Evolutionary conservation across 176 grass and related monocot genomes (phyloP).

Genomic region (Musa schizocarpa): DNA sequence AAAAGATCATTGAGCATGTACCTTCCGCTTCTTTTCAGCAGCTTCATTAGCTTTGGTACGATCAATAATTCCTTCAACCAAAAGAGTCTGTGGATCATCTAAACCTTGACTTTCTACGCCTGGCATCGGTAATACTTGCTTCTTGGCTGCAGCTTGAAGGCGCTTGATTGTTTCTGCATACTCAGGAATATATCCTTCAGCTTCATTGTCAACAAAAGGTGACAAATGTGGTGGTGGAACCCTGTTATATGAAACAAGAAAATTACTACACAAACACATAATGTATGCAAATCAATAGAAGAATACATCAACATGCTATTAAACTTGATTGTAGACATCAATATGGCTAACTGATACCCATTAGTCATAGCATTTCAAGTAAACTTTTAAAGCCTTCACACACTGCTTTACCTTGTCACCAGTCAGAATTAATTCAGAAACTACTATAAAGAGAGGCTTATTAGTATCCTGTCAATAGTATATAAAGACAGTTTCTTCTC

Average conservation of each 20-base stretch:
- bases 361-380: too few relatives aligned
- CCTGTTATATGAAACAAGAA: slow-evolving; percentile 33
- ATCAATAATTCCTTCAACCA: slow-evolving; percentile 57
- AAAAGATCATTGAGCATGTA: slow-evolving; percentile 24
- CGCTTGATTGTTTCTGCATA: slow-evolving; percentile 83
- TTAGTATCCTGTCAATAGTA: too few relatives aligned
- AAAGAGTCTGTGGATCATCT: slow-evolving; percentile 33
- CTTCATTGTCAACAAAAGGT: slow-evolving; percentile 91
- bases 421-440: too few relatives aligned
- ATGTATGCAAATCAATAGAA: neutral
- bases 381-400: too few relatives aligned
- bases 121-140: slow-evolving; percentile 77
- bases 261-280: neutral
- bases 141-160: slow-evolving; percentile 60
- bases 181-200: slow-evolving; percentile 92
- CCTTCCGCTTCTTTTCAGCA: slow-evolving; percentile 65
- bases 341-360: too few relatives aligned
- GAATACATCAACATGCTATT: too few relatives aligned
- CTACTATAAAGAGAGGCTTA: too few relatives aligned
- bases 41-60: slow-evolving; percentile 49
- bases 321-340: neutral
- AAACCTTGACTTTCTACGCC: slow-evolving; percentile 67
- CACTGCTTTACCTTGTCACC: too few relatives aligned
- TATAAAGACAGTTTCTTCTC: too few relatives aligned
- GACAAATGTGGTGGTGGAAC: slow-evolving; percentile 93